phyloP scores from a whole-genome alignment of 805 yeast genomes.

The Candida glaebosa region DNA sequence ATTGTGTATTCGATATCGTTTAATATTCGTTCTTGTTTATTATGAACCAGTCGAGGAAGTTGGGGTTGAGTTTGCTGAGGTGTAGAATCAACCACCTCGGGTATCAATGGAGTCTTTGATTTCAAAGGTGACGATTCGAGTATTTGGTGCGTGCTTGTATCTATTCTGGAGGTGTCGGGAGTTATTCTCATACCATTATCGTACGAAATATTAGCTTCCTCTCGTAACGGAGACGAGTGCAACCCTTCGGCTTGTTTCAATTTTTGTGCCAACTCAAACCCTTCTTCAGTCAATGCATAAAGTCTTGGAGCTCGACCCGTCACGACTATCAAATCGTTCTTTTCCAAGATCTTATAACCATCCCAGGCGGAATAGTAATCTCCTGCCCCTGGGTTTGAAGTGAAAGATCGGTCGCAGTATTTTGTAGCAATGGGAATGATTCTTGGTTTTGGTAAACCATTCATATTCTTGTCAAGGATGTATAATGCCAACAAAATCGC shows the following conservation, averaged over 20 bases:
- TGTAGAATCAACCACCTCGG: too few relatives aligned
- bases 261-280: slow-evolving; percentile 57
- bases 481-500: slow-evolving; percentile 67
- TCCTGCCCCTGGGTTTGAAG: slow-evolving; percentile 54
- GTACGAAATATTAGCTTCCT: slow-evolving; percentile 22
- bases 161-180: slow-evolving; percentile 14
- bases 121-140: slow-evolving; percentile 5
- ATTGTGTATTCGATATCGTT: slow-evolving; percentile 33
- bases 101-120: neutral
- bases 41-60: slow-evolving; percentile 17
- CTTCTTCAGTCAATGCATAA: slow-evolving; percentile 69
- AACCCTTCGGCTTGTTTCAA: slow-evolving; percentile 47
- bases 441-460: slow-evolving; percentile 65
- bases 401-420: slow-evolving; percentile 57
- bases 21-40: slow-evolving; percentile 17
- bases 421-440: slow-evolving; percentile 52
- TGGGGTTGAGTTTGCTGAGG: neutral
- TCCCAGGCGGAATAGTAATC: slow-evolving; percentile 77
- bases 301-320: slow-evolving; percentile 54
- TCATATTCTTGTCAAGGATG: slow-evolving; percentile 41
- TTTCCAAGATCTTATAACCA: slow-evolving; percentile 58
- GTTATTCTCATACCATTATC: slow-evolving; percentile 33
- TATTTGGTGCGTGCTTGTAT: slow-evolving; percentile 5
- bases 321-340: slow-evolving; percentile 53
- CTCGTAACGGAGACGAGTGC: slow-evolving; percentile 18